These are phyloP conservation scores for Quercus phellos DNA, from an alignment of 331 rosid species.

Conservation along the genomic window DNA sequence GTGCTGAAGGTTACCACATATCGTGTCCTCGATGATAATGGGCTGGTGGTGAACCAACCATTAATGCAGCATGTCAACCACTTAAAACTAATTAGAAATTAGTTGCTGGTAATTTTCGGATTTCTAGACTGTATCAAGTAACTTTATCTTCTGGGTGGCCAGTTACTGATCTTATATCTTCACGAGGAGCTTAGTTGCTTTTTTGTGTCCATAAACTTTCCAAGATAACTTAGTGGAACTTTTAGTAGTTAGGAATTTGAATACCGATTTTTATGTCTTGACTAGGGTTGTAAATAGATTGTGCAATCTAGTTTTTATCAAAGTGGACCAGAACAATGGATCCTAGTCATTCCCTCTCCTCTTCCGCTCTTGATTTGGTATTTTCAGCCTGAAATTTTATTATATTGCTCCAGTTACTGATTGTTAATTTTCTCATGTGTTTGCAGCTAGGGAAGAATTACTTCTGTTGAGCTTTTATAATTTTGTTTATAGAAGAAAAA, in stretches of 20 bases:
- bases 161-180: conserved; percentile 39
- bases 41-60: conserved; percentile 40
- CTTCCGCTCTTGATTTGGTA: neutral
- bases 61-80: conserved; percentile 39
- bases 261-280: conserved; percentile 9
- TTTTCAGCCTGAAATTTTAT: neutral
- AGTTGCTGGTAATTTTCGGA: conserved; percentile 17
- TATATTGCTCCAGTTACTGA: conserved; percentile 1
- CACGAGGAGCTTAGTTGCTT: conserved; percentile 41
- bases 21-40: conserved; percentile 60
- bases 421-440: neutral
- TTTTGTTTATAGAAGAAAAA: neutral
- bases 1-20: conserved; percentile 82
- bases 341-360: conserved; percentile 5
- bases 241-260: conserved; percentile 30
- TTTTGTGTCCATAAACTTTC: conserved; percentile 43
- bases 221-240: conserved; percentile 37
- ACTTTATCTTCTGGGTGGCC: conserved; percentile 33
- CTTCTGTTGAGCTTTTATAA: neutral
- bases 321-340: conserved; percentile 23
- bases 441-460: neutral
- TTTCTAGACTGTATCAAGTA: conserved; percentile 37
- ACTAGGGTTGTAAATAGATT: conserved; percentile 63
- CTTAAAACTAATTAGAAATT: conserved; percentile 46
- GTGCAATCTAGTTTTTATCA: conserved; percentile 39